Conservation (phyloP, 306 rosid genomes). For the Cajanus cajan region DNA sequence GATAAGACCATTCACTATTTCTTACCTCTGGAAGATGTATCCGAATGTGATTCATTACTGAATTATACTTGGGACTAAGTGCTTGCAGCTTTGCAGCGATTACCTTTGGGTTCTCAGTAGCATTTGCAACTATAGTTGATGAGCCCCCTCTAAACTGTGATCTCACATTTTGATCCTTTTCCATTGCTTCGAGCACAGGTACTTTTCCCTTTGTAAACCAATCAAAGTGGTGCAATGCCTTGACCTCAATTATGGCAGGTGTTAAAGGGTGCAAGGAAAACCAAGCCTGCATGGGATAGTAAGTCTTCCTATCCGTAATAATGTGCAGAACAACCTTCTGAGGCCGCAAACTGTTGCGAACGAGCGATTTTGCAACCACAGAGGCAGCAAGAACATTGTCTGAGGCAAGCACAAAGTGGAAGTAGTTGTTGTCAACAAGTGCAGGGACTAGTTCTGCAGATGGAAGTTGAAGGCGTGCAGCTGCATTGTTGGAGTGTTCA, state of each 20-base stretch:
- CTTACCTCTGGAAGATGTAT: conserved; percentile 95
- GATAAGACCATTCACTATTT: not conserved
- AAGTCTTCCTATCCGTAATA: conserved; percentile 86
- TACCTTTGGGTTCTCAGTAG: conserved; percentile 68
- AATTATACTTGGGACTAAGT: conserved; percentile 90
- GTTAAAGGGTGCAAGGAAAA: conserved; percentile 77
- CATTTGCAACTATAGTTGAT: conserved; percentile 74
- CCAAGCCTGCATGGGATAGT: conserved; percentile 97
- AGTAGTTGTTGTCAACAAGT: conserved; percentile 77
- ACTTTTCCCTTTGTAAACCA: conserved; percentile 93
- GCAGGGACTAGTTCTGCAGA: conserved; percentile 84
- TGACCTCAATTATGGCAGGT: conserved; percentile 91
- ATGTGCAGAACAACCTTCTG: conserved; percentile 74
- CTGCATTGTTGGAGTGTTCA: conserved; percentile 84
- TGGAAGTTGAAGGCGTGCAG: conserved; percentile 90
- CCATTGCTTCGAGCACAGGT: conserved; percentile 92
- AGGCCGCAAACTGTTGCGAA: conserved; percentile 67
- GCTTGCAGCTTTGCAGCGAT: conserved; percentile 89
- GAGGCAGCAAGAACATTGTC: conserved; percentile 94
- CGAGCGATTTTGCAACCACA: conserved; percentile 82
- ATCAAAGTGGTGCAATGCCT: conserved; percentile 93
- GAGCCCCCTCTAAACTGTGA: conserved; percentile 87
- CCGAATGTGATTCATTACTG: conserved; percentile 91
- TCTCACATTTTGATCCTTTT: conserved; percentile 74
- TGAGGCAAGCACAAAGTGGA: conserved; percentile 89